A percentile compares a stretch with the other conserved stretches of the same genome.
phyloP scores from a whole-genome alignment of 1,139 yeast species.

The Magnusiomyces ingens region DNA sequence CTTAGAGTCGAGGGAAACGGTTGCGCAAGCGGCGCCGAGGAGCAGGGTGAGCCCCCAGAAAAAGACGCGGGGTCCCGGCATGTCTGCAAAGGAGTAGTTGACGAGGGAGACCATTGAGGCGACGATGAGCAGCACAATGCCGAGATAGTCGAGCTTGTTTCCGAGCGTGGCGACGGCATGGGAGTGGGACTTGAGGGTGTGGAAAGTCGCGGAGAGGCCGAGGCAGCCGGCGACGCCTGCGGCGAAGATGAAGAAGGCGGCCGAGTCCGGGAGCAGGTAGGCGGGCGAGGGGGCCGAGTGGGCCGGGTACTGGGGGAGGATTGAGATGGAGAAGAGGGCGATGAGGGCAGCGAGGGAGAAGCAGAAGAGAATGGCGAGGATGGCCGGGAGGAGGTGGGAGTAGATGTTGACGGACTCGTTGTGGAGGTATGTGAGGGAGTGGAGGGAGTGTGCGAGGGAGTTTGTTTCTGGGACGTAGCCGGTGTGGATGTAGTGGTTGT shows the following conservation, averaged over 20 bases:
- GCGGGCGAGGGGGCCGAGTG: background rate
- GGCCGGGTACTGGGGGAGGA: background rate
- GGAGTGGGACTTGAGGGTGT: slow-evolving; percentile 73
- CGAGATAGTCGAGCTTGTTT: slow-evolving; percentile 79
- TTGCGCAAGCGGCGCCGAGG: slow-evolving; percentile 58
- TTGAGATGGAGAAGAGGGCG: background rate
- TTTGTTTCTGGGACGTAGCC: slow-evolving; percentile 73
- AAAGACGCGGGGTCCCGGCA: slow-evolving; percentile 34
- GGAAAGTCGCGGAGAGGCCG: slow-evolving; percentile 69
- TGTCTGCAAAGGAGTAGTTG: slow-evolving; percentile 58
- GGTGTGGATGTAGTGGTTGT: slow-evolving; percentile 65
- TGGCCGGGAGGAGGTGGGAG: slow-evolving; percentile 62
- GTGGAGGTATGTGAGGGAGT: slow-evolving; percentile 62
- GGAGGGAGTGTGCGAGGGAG: slow-evolving; percentile 45
- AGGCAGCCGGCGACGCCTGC: slow-evolving; percentile 40
- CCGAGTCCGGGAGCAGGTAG: background rate
- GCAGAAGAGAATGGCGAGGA: slow-evolving; percentile 22
- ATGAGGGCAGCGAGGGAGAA: background rate
- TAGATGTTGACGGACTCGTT: slow-evolving; percentile 81
- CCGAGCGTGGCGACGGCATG: slow-evolving; percentile 53
- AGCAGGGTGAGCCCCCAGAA: slow-evolving; percentile 46
- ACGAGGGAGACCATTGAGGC: slow-evolving; percentile 69
- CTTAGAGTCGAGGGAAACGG: slow-evolving; percentile 55
- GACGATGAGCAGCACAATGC: slow-evolving; percentile 70
- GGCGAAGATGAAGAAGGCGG: slow-evolving; percentile 2